Conservation (phyloP, 768 basidiomycete species). For the Paxillus ammoniavirescens region DNA sequence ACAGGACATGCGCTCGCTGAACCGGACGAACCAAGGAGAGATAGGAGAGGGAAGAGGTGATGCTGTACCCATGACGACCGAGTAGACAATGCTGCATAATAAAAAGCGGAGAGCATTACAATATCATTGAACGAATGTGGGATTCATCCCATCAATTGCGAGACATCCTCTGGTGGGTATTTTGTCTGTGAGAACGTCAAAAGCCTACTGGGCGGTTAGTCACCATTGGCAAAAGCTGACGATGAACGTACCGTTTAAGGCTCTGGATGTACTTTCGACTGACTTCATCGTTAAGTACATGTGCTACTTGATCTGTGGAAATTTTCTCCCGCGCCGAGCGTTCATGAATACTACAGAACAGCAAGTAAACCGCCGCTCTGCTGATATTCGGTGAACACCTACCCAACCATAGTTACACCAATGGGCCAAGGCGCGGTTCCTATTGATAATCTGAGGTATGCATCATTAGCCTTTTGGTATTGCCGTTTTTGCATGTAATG, state of each 20-base stretch:
- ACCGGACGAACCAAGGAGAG: conserved; percentile 33
- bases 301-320: conserved; percentile 93
- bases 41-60: conserved; percentile 28
- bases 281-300: conserved; percentile 98
- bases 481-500: conserved; percentile 95
- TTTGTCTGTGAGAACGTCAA: conserved; percentile 96
- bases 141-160: conserved; percentile 83
- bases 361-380: neutral
- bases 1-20: conserved; percentile 66
- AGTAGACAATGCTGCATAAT: conserved; percentile 7
- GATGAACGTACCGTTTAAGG: conserved; percentile 73
- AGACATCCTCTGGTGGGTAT: conserved; percentile 89
- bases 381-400: conserved; percentile 26
- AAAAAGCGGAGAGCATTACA: neutral
- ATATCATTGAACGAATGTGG: neutral
- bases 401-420: conserved; percentile 99
- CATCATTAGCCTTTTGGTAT: conserved; percentile 95
- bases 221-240: neutral
- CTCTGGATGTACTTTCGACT: conserved; percentile 99
- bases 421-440: conserved; percentile 99
- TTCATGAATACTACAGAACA: conserved; percentile 78
- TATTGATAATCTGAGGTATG: conserved; percentile 94
- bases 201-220: conserved; percentile 49
- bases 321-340: conserved; percentile 98
- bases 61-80: neutral